These are phyloP conservation scores for Zancudomyces culisetae DNA, from an alignment of 371 early-diverging fungal species.

Conservation along the genomic window DNA sequence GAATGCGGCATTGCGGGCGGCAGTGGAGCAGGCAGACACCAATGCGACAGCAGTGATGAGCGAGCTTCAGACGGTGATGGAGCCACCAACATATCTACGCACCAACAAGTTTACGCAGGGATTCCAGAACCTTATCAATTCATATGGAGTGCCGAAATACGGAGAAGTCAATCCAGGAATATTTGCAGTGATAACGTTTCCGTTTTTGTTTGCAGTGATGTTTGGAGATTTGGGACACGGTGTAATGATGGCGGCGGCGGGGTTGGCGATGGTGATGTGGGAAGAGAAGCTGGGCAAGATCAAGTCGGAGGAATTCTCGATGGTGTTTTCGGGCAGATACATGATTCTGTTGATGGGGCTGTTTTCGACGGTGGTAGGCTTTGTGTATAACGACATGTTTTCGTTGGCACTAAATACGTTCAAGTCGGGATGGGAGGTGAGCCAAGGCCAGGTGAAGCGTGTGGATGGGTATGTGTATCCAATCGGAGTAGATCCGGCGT, in stretches of 20 bases:
- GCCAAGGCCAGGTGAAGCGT: conserved; percentile 17
- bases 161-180: conserved; percentile 99
- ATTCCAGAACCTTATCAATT: conserved; percentile 95
- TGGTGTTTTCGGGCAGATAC: conserved; percentile 92
- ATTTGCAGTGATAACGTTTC: conserved; percentile 95
- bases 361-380: conserved; percentile 93
- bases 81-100: conserved; percentile 90
- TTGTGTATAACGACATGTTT: conserved; percentile 97
- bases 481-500: conserved; percentile 57
- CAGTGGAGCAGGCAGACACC: conserved; percentile 70
- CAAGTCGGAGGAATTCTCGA: conserved; percentile 69
- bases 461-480: conserved; percentile 27
- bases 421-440: conserved; percentile 63
- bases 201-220: conserved; percentile 99
- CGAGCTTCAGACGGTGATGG: conserved; percentile 58
- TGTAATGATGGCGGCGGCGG: conserved; percentile 56
- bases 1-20: conserved; percentile 61
- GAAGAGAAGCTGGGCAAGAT: conserved; percentile 58
- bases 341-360: conserved; percentile 92
- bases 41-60: conserved; percentile 70
- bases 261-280: conserved; percentile 54
- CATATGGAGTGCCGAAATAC: conserved; percentile 97
- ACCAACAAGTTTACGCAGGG: conserved; percentile 90
- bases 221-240: conserved; percentile 99
- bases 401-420: conserved; percentile 64